A percentile compares a stretch with the other conserved stretches of the same genome.
phyloP scores from a whole-genome alignment of 768 basidiomycete species.

The Amanita jacksonii region DNA sequence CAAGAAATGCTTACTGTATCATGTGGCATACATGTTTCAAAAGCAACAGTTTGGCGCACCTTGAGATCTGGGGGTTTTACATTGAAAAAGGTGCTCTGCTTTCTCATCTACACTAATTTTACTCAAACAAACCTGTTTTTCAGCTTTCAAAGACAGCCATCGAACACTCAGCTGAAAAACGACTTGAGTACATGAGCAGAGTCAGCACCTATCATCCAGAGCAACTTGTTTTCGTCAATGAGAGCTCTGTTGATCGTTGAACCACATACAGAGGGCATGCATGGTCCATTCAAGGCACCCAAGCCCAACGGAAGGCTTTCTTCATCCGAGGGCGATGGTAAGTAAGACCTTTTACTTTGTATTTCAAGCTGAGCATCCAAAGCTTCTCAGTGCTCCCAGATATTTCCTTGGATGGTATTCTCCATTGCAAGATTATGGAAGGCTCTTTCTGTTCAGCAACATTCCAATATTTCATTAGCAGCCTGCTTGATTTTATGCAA shows the following conservation, averaged over 20 bases:
- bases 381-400: slow-evolving; percentile 2
- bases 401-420: slow-evolving; percentile 1
- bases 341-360: slow-evolving; percentile 1
- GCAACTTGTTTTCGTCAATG: slow-evolving; percentile 26
- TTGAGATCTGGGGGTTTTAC: slow-evolving; percentile 8
- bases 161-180: slow-evolving; percentile 12
- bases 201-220: slow-evolving; percentile 12
- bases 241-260: slow-evolving; percentile 19
- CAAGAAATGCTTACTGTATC: slow-evolving; percentile 13
- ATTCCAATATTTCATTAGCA: neutral
- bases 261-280: slow-evolving; percentile 15
- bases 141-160: slow-evolving; percentile 11
- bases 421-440: slow-evolving; percentile 1
- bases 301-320: neutral
- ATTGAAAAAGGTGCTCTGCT: slow-evolving; percentile 3
- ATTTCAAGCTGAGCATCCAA: neutral
- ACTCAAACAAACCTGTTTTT: neutral
- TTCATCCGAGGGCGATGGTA: slow-evolving; percentile 1
- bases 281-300: slow-evolving; percentile 17
- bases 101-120: neutral
- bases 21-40: slow-evolving; percentile 14
- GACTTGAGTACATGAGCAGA: slow-evolving; percentile 8
- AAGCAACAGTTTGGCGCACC: slow-evolving; percentile 16
- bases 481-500: neutral
- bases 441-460: neutral